Base-by-base conservation (phyloP, 805 yeast genomes). In the Hermanozyma aechmeae region DNA sequence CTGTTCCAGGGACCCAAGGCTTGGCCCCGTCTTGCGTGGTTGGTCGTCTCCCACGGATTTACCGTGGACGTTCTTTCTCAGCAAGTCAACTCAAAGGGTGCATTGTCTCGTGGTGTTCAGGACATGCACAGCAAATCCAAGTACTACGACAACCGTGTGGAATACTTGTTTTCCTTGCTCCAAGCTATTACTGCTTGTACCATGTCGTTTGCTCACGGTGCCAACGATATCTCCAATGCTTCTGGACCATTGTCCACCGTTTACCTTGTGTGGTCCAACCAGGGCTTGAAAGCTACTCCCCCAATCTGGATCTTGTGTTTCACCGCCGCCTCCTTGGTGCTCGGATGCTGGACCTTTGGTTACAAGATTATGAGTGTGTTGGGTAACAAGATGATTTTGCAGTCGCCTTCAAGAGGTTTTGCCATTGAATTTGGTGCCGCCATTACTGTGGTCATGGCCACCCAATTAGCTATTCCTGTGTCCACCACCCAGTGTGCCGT, bases 171-270 rank as follows among this genome's bases (percentile, higher is more conserved):
- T 50, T 72, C 87, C 3, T 58, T 78, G 37, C 58, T 78, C 31
- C 89, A 79, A 55, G 77, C 74, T 29, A 53, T 79, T 38, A 79
- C 87, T 24, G 87, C 89, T 11, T 69, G 76, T 41, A 79, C 85
- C 28, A 78, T 79, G 79, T 79, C 87, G 2, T 78, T 80, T 52
- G 83, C 87, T 5, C 89, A 79, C 47, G 89, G 89, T 32, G 77
- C 89, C 23, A 79, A 79, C 47, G 89, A 79, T 56, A 77, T 80
- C 38, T 68, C 85, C 27, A 79, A 79, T 43, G 86, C 89, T 22
- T 70, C 81, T 18, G 87, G 85, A 40, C 87, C 89, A 19, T 61
- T 77, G 42, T 58, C 85, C 25, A 67, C 85, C 10, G 68, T 79
- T 14, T 79, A 75, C 50, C 53, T 63, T 24, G 61, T 75, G 15